A percentile compares a stretch with the other conserved stretches of the same genome.
These are phyloP conservation scores for Huntiella savannae DNA, from an alignment of 2,329 filamentous ascomycete genomes.

Conservation along the genomic window DNA sequence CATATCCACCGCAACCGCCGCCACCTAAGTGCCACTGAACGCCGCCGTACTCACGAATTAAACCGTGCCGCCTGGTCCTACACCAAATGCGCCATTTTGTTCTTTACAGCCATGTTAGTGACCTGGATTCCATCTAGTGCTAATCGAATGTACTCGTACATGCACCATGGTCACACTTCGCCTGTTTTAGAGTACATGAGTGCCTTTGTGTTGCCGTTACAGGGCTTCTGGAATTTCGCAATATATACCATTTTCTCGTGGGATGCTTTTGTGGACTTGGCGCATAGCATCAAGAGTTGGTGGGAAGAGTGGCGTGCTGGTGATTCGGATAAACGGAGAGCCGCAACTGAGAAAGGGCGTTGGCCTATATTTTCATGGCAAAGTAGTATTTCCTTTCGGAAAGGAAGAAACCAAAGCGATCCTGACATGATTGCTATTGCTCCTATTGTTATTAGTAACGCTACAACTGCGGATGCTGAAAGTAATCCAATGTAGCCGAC, in stretches of 20 bases:
- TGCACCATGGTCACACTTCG: constrained; percentile 28
- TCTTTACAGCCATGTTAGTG: constrained; percentile 44
- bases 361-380: neutral
- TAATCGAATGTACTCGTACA: constrained; percentile 49
- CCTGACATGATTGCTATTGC: neutral
- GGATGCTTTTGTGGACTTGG: constrained; percentile 28
- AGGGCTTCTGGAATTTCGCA: constrained; percentile 60
- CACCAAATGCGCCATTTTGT: constrained; percentile 43
- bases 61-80: constrained; percentile 44
- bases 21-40: constrained; percentile 10
- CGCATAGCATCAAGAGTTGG: constrained; percentile 1
- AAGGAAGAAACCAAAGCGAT: neutral
- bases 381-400: neutral
- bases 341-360: no score
- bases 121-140: constrained; percentile 55
- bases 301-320: neutral
- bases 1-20: constrained; percentile 11
- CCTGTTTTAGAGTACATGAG: constrained; percentile 44
- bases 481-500: no score
- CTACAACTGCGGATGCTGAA: no score
- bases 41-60: constrained; percentile 22
- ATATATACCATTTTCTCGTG: constrained; percentile 51
- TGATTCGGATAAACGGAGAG: neutral
- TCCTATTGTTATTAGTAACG: no score
- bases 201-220: constrained; percentile 52